A percentile compares a stretch with the other conserved stretches of the same genome.
Conservation (phyloP, 169 alveolate species). For the Neospora caninum region DNA sequence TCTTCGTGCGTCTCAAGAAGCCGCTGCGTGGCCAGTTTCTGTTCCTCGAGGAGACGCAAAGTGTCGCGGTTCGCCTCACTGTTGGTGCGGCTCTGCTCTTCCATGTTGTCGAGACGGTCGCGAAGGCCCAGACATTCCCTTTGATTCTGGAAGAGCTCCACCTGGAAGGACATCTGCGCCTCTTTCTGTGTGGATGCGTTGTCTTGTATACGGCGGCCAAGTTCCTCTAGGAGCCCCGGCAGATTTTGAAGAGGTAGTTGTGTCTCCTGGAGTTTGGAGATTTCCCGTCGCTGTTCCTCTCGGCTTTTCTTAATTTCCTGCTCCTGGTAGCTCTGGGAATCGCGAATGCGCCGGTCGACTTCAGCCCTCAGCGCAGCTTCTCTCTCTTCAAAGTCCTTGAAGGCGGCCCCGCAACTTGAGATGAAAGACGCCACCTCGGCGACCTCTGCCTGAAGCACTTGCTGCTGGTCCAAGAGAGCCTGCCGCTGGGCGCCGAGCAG, state of each 20-base stretch:
- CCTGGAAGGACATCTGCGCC: not conserved
- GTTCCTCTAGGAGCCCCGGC: not conserved
- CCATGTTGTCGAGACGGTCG: not conserved
- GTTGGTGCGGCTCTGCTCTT: not conserved
- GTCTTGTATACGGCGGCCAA: not conserved
- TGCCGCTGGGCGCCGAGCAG: not conserved
- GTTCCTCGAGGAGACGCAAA: not conserved
- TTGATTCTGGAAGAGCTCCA: not conserved
- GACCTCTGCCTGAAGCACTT: constrained; percentile 7
- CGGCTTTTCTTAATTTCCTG: not conserved
- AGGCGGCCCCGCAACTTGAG: not conserved
- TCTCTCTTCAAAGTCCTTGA: not conserved
- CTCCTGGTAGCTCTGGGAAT: not conserved
- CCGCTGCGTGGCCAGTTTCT: not conserved
- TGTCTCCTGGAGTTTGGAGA: not conserved
- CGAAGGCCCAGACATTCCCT: not conserved
- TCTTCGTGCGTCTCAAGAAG: not conserved
- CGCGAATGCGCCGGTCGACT: not conserved
- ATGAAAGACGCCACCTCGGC: not conserved
- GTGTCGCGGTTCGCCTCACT: not conserved
- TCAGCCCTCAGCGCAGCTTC: not conserved
- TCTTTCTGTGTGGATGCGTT: not conserved
- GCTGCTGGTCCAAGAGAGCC: constrained; percentile 22
- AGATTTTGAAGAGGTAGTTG: not conserved
- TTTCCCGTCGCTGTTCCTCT: not conserved